These are phyloP conservation scores for Fusarium zealandicum DNA, from an alignment of 2,329 filamentous ascomycete genomes.

Conservation along the genomic window DNA sequence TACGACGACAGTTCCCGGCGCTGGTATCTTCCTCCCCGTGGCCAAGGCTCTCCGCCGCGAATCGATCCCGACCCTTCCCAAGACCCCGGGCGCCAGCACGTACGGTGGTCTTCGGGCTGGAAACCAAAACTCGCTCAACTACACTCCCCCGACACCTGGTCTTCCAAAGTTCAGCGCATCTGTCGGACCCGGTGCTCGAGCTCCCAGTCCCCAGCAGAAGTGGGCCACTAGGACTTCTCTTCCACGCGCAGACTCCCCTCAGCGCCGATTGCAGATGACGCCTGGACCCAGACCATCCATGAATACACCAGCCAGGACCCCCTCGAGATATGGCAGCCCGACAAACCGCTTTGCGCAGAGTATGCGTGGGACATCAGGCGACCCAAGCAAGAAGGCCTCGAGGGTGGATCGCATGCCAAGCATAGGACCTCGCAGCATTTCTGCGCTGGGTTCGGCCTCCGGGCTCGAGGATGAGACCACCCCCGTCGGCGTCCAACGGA, in stretches of 20 bases:
- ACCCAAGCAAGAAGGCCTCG: slow-evolving; percentile 64
- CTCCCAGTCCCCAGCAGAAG: slow-evolving; percentile 75
- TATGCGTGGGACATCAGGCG: slow-evolving; percentile 66
- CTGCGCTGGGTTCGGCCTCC: slow-evolving; percentile 61
- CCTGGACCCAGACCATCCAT: slow-evolving; percentile 65
- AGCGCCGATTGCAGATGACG: slow-evolving; percentile 71
- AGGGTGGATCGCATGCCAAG: slow-evolving; percentile 58
- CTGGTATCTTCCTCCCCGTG: slow-evolving; percentile 92
- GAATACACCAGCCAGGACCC: slow-evolving; percentile 54
- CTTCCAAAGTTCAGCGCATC: slow-evolving; percentile 88
- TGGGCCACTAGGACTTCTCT: slow-evolving; percentile 74
- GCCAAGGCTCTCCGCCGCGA: slow-evolving; percentile 78
- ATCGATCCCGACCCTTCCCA: slow-evolving; percentile 63
- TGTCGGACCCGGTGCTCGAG: slow-evolving; percentile 73
- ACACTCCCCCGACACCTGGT: slow-evolving; percentile 70
- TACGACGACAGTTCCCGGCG: slow-evolving; percentile 75
- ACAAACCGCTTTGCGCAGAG: slow-evolving; percentile 70
- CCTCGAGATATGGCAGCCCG: slow-evolving; percentile 48
- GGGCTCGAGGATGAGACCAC: slow-evolving; percentile 66
- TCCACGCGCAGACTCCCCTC: slow-evolving; percentile 87
- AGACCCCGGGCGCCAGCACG: slow-evolving; percentile 73
- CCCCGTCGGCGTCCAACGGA: slow-evolving; percentile 59
- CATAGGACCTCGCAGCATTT: slow-evolving; percentile 64
- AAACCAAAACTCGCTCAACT: slow-evolving; percentile 65
- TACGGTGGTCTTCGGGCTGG: slow-evolving; percentile 61